phyloP scores from a whole-genome alignment of 108 stramenopile genomes.

The Fistulifera solaris region DNA sequence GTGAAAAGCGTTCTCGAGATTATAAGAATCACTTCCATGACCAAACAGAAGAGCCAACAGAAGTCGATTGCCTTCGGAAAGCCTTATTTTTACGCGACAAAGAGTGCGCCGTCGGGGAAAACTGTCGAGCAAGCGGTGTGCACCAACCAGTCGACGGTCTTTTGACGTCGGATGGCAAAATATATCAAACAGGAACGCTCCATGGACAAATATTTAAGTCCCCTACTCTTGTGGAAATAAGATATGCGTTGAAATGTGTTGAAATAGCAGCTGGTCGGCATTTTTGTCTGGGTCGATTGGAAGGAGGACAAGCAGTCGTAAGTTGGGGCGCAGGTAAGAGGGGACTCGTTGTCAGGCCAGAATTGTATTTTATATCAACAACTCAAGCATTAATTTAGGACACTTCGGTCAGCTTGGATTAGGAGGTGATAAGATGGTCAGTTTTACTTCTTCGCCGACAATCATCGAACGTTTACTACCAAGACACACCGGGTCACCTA shows the following conservation, averaged over 20 bases:
- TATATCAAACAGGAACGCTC: slow-evolving; percentile 11
- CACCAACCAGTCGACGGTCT: slow-evolving; percentile 3
- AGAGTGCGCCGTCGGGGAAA: too few species aligned
- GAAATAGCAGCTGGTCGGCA: slow-evolving; percentile 45
- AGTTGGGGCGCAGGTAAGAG: slow-evolving; percentile 54
- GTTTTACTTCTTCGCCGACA: slow-evolving; percentile 22
- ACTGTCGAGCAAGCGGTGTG: not conserved
- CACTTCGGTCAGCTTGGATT: slow-evolving; percentile 84
- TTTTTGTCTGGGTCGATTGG: slow-evolving; percentile 36
- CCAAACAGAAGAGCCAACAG: too few species aligned
- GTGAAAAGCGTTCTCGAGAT: too few species aligned
- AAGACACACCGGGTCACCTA: slow-evolving; percentile 44
- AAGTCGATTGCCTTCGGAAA: too few species aligned
- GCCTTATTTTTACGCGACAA: too few species aligned
- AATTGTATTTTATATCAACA: too few species aligned
- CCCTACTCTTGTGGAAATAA: slow-evolving; percentile 15
- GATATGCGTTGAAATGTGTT: slow-evolving; percentile 30
- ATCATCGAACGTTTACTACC: slow-evolving; percentile 61
- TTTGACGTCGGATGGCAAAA: slow-evolving; percentile 5
- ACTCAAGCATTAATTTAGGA: slow-evolving; percentile 14
- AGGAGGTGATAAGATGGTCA: slow-evolving; percentile 25
- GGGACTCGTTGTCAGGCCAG: too few species aligned
- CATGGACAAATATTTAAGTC: slow-evolving; percentile 4
- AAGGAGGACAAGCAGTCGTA: slow-evolving; percentile 54
- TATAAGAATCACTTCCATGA: too few species aligned